Evolutionary conservation across 352 stramenopile genomes (phyloP).

Genomic region (Pythium pyrilobum): DNA sequence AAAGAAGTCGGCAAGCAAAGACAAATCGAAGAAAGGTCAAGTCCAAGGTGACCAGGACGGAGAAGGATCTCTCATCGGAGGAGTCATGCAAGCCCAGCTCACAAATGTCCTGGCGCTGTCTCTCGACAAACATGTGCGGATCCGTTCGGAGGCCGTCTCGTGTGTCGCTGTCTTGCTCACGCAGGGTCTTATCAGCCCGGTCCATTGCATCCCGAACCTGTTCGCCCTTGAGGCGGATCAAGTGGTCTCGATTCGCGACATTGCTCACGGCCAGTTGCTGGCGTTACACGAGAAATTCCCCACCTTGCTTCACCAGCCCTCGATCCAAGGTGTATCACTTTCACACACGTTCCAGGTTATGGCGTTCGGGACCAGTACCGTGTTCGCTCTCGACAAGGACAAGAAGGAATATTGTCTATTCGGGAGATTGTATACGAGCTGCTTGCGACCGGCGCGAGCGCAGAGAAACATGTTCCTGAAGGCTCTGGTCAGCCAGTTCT

Average conservation of each 20-base stretch:
- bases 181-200: constrained; percentile 71
- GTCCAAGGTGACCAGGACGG: constrained; percentile 85
- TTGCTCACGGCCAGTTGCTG: constrained; percentile 60
- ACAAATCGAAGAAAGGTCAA: constrained; percentile 65
- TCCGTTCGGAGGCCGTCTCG: constrained; percentile 62
- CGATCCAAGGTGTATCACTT: constrained; percentile 52
- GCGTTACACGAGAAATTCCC: constrained; percentile 56
- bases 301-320: constrained; percentile 40
- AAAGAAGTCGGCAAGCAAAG: constrained; percentile 33
- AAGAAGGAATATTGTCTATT: constrained; percentile 69
- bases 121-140: constrained; percentile 44
- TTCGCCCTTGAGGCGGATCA: constrained; percentile 79
- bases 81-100: constrained; percentile 83
- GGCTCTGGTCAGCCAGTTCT: constrained; percentile 70
- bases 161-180: constrained; percentile 66
- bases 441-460: constrained; percentile 36
- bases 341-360: constrained; percentile 68
- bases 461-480: constrained; percentile 57
- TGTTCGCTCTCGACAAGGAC: constrained; percentile 60
- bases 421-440: constrained; percentile 63
- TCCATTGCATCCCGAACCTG: constrained; percentile 72
- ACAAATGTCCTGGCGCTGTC: constrained; percentile 50
- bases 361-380: constrained; percentile 40
- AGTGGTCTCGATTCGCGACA: constrained; percentile 53
- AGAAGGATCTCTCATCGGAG: constrained; percentile 78